Evolutionary conservation across 2,329 filamentous ascomycete genomes (phyloP), one percentile per base, ranked within the genome.

Genomic region (Penicillium palitans): DNA sequence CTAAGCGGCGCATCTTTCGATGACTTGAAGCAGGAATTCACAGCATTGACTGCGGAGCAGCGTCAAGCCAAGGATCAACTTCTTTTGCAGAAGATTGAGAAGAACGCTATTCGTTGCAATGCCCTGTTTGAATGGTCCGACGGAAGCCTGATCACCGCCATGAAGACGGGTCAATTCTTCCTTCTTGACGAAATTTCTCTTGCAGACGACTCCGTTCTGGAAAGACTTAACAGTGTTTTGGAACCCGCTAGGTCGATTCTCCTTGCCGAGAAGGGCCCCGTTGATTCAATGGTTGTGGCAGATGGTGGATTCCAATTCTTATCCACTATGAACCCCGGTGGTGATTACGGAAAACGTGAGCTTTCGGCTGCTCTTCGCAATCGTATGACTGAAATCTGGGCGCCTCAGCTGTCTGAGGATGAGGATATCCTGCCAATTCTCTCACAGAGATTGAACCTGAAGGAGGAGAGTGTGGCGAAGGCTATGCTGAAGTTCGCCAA

Each of bases 351-450:
- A 64, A 99, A 99, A 78, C 91, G 93, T 66, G 95, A 99, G 74
- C 83, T 99, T 13, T 99, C 95, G 1, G 95, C 95, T 3, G 96
- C 95, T 15, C 79, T 99, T 59, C 85, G 95, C 46, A 99, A 99
- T 72, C 90, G 95, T 60, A 96, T 99, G 73, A 99, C 95, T 0
- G 95, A 99, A 75, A 97, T 99, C 9, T 99, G 95, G 95, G 95
- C 98, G 0, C 92, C 95, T 1, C 85, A 93, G 1, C 79, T 98
- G 58, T 92, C 91, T 1, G 90, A 93, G 59, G 84, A 86, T 52
- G 87, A 92, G 31, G 96, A 99, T 71, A 88, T 98, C 35, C 78
- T 92, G 21, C 89, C 96, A 44, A 99, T 99, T 64, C 86, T 98
- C 17, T 80, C 83, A 52, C 86, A 87, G 13, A 97, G 96, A 72